A percentile compares a stretch with the other conserved stretches of the same genome.
These are phyloP conservation scores for Avena insularis DNA, from an alignment of 176 grass and related monocot genomes.

Conservation along the genomic window DNA sequence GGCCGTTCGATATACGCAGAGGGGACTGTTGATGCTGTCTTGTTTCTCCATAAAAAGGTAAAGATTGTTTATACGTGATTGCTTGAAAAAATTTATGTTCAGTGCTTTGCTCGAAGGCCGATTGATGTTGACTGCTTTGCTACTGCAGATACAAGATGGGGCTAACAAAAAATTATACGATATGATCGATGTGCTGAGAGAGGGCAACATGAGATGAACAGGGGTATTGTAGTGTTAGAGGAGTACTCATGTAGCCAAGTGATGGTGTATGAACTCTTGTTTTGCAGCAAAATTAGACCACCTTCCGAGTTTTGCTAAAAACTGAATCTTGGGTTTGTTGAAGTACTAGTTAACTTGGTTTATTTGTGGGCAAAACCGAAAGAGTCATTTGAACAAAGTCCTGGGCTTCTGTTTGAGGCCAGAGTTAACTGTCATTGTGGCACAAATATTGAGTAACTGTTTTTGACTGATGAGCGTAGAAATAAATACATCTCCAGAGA, in stretches of 20 bases:
- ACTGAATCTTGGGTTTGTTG: neutral
- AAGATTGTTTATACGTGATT: neutral
- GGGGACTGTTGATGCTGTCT: constrained; percentile 85
- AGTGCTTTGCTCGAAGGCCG: neutral
- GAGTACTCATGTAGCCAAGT: neutral
- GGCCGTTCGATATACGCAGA: constrained; percentile 91
- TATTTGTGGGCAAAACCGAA: neutral
- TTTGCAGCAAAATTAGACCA: neutral
- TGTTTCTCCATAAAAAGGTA: constrained; percentile 90
- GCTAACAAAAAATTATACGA: constrained; percentile 80
- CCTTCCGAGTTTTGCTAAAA: neutral
- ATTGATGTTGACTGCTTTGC: constrained; percentile 8
- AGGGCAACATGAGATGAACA: constrained; percentile 81
- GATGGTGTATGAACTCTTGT: neutral
- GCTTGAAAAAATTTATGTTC: neutral
- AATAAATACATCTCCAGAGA: no score
- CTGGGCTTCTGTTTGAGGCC: neutral
- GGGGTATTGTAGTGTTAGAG: neutral
- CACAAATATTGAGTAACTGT: no score
- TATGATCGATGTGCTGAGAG: constrained; percentile 89
- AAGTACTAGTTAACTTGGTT: neutral
- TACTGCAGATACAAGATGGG: constrained; percentile 66
- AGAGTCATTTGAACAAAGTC: neutral
- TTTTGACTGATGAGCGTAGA: no score
- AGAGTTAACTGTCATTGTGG: neutral